Evolutionary conservation across 225 moss, liverwort and hornwort genomes (phyloP), one percentile per base, ranked within the genome.

Genomic region (Takakia lepidozioides): DNA sequence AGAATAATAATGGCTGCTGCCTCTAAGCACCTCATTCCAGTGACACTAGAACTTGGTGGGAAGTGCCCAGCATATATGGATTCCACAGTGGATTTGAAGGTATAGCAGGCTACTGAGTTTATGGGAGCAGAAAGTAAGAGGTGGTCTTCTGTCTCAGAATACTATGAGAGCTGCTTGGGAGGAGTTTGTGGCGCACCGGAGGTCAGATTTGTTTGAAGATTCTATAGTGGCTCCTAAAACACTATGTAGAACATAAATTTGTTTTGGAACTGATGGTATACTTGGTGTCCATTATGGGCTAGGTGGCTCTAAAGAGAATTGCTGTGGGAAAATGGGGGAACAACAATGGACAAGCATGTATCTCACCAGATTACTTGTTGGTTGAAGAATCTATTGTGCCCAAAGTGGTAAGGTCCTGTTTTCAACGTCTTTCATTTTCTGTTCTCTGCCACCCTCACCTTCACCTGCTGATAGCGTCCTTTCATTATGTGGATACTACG

Each of bases 1-100:
- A 76, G 73, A 37, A 46, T 82, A 38, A 60, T 89, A 3, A 66
- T 82, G 71, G 64, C 71, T 20, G 74, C 88, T 43, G 85, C 88
- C 15, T 65, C 73, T 24, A 76, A 82, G 59, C 71, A 89, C 62
- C 80, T 89, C 8, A 89, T 85, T 34, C 85, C 88, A 21, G 76
- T 85, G 5, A 89, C 73, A 10, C 43, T 89, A 46, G 88, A 89
- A 37, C 67, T 89, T 37, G 85, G 88, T 36, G 88, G 85, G 5
- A 85, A 89, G 43, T 82, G 70, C 52, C 88, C 85, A n/a, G 73
- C 39, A 1, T 82, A 82, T 41, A 70, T 88, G 4, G 69, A 85
- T 28, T 48, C 68, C 43, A 79, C 85, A 17, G 67, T 66, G 5
- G 72, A 85, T 53, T 28, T 88, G 28, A 68, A 71, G 70, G 81